A percentile compares a stretch with the other conserved stretches of the same genome.
Conservation (phyloP, 805 yeast species). For the Cyberlindnera nakhonratchasimensis region DNA sequence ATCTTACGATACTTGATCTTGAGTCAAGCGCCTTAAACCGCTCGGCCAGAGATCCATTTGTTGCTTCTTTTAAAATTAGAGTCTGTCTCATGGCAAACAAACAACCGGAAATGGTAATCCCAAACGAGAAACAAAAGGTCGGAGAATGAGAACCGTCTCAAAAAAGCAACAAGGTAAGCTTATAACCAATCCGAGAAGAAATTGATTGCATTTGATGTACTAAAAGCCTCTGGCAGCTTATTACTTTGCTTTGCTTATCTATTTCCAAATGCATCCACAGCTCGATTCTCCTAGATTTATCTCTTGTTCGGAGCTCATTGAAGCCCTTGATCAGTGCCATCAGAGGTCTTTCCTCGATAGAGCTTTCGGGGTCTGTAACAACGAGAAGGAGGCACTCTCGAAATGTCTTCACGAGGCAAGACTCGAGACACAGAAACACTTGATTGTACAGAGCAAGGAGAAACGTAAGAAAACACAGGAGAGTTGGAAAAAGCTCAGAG, state of each 20-base stretch:
- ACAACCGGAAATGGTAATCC: too few species aligned
- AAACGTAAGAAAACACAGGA: slow-evolving; percentile 52
- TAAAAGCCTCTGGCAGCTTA: too few species aligned
- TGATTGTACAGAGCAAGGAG: slow-evolving; percentile 47
- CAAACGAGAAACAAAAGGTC: too few species aligned
- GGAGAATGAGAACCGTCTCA: too few species aligned
- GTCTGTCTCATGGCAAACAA: too few species aligned
- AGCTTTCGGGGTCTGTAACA: slow-evolving; percentile 81
- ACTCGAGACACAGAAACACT: slow-evolving; percentile 54
- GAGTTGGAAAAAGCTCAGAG: slow-evolving; percentile 60
- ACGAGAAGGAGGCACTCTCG: slow-evolving; percentile 73
- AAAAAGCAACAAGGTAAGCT: too few species aligned
- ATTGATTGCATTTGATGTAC: neutral
- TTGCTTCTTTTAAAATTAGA: neutral
- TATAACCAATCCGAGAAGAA: too few species aligned
- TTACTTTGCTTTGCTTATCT: too few species aligned
- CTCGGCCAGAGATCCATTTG: slow-evolving; percentile 25
- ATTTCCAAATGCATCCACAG: slow-evolving; percentile 64
- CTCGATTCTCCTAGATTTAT: slow-evolving; percentile 46
- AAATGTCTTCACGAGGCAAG: slow-evolving; percentile 81
- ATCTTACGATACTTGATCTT: slow-evolving; percentile 26
- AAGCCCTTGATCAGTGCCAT: slow-evolving; percentile 89
- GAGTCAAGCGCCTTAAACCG: slow-evolving; percentile 27
- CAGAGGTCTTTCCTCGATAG: slow-evolving; percentile 60
- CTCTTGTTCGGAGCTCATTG: slow-evolving; percentile 75